phyloP scores from a whole-genome alignment of 2,329 filamentous ascomycete species.

The Ceratocystis destructans region DNA sequence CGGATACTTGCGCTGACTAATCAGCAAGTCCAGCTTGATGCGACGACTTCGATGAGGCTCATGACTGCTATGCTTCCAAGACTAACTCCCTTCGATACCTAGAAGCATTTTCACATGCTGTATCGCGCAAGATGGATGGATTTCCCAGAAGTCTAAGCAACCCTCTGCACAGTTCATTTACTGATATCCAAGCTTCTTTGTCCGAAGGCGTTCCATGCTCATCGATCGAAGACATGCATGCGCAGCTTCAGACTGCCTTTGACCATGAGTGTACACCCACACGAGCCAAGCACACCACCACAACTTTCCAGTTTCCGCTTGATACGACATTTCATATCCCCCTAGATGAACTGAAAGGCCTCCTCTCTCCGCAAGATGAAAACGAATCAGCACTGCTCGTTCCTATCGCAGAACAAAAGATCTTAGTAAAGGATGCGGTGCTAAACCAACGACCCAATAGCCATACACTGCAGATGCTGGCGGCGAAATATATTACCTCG shows the following conservation, averaged over 20 bases:
- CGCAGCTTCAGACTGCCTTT: slow-evolving; percentile 31
- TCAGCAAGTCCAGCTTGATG: not conserved
- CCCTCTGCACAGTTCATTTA: not conserved
- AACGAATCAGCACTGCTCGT: slow-evolving; percentile 23
- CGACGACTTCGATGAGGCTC: not conserved
- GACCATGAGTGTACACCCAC: slow-evolving; percentile 33
- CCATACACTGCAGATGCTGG: slow-evolving; percentile 35
- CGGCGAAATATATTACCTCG: slow-evolving; percentile 36
- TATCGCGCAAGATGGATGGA: slow-evolving; percentile 4
- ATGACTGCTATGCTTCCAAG: not conserved
- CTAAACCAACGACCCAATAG: slow-evolving; percentile 37
- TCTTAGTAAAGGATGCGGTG: slow-evolving; percentile 34
- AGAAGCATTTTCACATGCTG: not conserved
- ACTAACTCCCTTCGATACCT: not conserved
- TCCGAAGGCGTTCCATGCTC: slow-evolving; percentile 21
- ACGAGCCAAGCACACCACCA: slow-evolving; percentile 37
- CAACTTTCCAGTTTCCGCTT: slow-evolving; percentile 34
- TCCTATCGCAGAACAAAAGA: slow-evolving; percentile 26
- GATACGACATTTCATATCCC: slow-evolving; percentile 32
- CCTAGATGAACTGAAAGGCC: slow-evolving; percentile 28
- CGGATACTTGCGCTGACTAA: not conserved
- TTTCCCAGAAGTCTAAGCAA: not conserved
- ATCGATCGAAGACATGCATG: slow-evolving; percentile 34
- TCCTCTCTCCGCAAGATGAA: slow-evolving; percentile 25
- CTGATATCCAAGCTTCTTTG: not conserved